phyloP scores from a whole-genome alignment of 1,284 basidiomycete genomes.

The Peniophora sp. region DNA sequence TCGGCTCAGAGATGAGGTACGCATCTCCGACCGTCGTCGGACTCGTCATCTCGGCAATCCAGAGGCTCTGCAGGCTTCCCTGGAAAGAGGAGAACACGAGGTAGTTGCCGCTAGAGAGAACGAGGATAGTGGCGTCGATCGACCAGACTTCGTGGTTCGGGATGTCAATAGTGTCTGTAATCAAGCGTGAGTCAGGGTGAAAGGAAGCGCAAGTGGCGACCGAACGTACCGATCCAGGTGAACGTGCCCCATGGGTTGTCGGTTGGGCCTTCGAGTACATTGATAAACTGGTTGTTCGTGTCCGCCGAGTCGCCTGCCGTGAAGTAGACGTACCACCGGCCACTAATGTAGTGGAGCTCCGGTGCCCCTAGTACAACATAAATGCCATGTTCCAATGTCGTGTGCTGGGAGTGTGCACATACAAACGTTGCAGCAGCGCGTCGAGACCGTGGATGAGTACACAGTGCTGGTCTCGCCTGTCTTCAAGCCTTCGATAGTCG shows the following conservation, averaged over 20 bases:
- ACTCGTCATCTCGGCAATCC: conserved; percentile 25
- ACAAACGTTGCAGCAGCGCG: conserved; percentile 32
- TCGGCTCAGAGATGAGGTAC: conserved; percentile 28
- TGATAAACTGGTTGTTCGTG: conserved; percentile 25
- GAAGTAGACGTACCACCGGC: conserved; percentile 30
- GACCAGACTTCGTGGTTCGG: conserved; percentile 29
- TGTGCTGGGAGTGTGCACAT: conserved; percentile 2
- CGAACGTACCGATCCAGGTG: conserved; percentile 20
- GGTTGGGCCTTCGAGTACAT: conserved; percentile 27
- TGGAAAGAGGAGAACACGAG: conserved; percentile 29
- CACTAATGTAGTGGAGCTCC: conserved; percentile 9
- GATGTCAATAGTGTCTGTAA: conserved; percentile 20
- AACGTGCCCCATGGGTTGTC: conserved; percentile 26
- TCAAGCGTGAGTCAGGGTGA: neutral
- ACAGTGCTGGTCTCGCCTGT: conserved; percentile 26
- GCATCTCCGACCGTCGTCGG: conserved; percentile 27
- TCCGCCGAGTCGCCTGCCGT: conserved; percentile 25
- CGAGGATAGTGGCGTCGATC: conserved; percentile 27
- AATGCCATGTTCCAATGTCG: neutral
- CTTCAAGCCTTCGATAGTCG: conserved; percentile 28
- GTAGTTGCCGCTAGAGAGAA: conserved; percentile 19
- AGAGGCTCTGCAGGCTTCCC: conserved; percentile 26
- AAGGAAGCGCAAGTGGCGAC: conserved; percentile 1
- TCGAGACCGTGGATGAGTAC: conserved; percentile 27
- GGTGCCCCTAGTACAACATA: neutral